Conservation (phyloP, 352 stramenopile species). For the Pythium vanterpoolii region DNA sequence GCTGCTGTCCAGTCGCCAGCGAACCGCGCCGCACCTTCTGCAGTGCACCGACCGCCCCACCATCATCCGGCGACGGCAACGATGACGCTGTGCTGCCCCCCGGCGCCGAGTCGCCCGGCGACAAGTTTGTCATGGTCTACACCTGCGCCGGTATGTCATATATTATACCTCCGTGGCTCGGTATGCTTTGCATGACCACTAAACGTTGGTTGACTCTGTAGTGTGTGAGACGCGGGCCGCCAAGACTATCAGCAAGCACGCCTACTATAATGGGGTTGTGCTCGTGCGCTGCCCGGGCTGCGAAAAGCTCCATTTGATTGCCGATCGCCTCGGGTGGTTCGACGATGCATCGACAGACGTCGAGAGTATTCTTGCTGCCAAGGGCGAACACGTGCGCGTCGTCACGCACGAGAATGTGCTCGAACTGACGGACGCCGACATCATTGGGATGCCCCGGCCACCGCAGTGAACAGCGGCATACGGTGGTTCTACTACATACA, state of each 20-base stretch:
- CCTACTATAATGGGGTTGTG: conserved; percentile 98
- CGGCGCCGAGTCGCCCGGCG: conserved; percentile 74
- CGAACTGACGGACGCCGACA: conserved; percentile 76
- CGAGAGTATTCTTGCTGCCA: conserved; percentile 76
- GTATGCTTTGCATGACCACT: not conserved
- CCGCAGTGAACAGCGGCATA: not conserved
- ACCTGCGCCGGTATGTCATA: conserved; percentile 86
- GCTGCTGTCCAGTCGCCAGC: not conserved
- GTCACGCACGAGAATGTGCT: conserved; percentile 78
- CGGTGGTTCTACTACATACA: not conserved
- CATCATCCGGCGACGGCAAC: conserved; percentile 2
- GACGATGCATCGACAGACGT: conserved; percentile 90
- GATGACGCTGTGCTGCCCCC: conserved; percentile 24
- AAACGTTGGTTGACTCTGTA: not conserved
- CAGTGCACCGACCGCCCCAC: conserved; percentile 9
- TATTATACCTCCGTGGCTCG: not conserved
- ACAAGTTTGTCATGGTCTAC: conserved; percentile 98
- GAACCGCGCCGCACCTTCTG: conserved; percentile 7
- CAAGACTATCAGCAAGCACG: conserved; percentile 97
- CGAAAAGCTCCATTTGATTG: conserved; percentile 98
- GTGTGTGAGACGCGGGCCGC: conserved; percentile 97
- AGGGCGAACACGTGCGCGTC: conserved; percentile 70
- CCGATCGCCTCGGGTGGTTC: conserved; percentile 93
- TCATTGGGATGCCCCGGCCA: conserved; percentile 42
- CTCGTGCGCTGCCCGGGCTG: conserved; percentile 96